These are phyloP conservation scores for Corynascus novoguineensis DNA, from an alignment of 495 filamentous ascomycete species.

Conservation along the genomic window DNA sequence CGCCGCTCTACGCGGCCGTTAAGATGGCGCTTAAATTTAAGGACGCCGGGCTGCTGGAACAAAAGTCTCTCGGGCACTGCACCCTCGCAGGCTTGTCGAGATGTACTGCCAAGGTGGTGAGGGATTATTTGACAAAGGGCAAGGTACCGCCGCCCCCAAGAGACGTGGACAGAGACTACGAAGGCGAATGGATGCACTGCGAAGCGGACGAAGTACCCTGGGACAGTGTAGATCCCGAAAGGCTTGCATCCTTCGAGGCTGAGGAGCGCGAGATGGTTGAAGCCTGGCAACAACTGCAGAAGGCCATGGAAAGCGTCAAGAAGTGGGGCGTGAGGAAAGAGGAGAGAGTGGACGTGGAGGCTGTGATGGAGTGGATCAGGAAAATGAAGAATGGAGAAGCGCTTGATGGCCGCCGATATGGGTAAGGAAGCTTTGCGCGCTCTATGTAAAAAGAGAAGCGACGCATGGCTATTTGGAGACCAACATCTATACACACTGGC, in stretches of 20 bases:
- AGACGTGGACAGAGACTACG: conserved; percentile 22
- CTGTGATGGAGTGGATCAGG: too few relatives aligned
- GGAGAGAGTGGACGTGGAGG: not conserved
- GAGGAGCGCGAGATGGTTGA: conserved; percentile 4
- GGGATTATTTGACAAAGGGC: conserved; percentile 37
- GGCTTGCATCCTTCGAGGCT: not conserved
- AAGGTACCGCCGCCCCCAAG: conserved; percentile 36
- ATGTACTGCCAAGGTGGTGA: conserved; percentile 37
- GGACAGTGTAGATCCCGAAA: not conserved
- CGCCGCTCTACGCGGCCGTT: conserved; percentile 46
- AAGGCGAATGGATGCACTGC: conserved; percentile 39
- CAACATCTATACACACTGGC: too few relatives aligned
- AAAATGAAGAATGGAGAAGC: too few relatives aligned
- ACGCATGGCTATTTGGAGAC: too few relatives aligned
- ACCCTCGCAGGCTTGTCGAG: conserved; percentile 32
- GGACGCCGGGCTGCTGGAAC: conserved; percentile 42
- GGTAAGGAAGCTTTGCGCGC: too few relatives aligned
- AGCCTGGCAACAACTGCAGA: not conserved
- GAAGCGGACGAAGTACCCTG: conserved; percentile 35
- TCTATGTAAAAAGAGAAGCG: too few relatives aligned
- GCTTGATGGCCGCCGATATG: too few relatives aligned
- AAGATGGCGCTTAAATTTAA: conserved; percentile 47
- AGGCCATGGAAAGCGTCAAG: not conserved
- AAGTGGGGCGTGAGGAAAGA: not conserved
- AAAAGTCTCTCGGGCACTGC: conserved; percentile 43